Percentiles rank a stretch among this genome's conserved stretches.
Conservation (phyloP, 1,284 basidiomycete species). For the Schizophyllum amplum region DNA sequence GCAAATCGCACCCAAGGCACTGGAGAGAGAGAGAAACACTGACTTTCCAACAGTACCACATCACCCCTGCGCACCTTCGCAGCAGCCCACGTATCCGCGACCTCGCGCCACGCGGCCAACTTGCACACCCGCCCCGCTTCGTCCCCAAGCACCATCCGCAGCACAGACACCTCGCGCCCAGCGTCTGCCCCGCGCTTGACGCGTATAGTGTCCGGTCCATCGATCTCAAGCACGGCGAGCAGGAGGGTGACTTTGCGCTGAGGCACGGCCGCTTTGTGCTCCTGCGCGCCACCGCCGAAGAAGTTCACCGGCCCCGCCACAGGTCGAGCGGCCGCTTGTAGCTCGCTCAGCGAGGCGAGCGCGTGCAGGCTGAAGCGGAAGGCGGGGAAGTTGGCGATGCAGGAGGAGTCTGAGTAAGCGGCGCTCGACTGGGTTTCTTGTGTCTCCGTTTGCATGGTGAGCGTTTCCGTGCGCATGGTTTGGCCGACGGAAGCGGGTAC, state of each 20-base stretch:
- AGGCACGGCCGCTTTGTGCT: not conserved
- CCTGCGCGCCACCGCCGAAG: not conserved
- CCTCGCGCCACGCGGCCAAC: slow-evolving; percentile 67
- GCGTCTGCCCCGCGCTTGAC: slow-evolving; percentile 59
- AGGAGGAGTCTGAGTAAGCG: slow-evolving; percentile 50
- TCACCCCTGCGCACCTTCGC: slow-evolving; percentile 56
- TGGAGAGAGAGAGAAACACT: slow-evolving; percentile 20
- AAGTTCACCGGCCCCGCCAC: not conserved
- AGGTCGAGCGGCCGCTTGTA: slow-evolving; percentile 28
- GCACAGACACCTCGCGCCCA: slow-evolving; percentile 55
- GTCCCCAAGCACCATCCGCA: slow-evolving; percentile 63
- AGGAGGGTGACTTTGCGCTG: slow-evolving; percentile 36
- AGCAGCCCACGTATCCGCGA: slow-evolving; percentile 56
- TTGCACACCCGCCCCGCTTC: slow-evolving; percentile 58
- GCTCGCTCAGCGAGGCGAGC: slow-evolving; percentile 28
- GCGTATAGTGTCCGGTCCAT: slow-evolving; percentile 58
- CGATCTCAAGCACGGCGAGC: slow-evolving; percentile 60
- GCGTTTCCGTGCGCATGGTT: too few species aligned
- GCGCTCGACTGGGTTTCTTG: slow-evolving; percentile 39
- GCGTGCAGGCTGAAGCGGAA: slow-evolving; percentile 59
- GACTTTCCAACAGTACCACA: slow-evolving; percentile 58
- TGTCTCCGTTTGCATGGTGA: slow-evolving; percentile 29
- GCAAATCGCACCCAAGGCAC: not conserved
- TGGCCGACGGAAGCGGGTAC: slow-evolving; percentile 16
- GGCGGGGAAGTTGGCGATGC: slow-evolving; percentile 55